Conservation (phyloP, 176 grass and related monocot species). For the bread wheat (Triticum aestivum) region DNA sequence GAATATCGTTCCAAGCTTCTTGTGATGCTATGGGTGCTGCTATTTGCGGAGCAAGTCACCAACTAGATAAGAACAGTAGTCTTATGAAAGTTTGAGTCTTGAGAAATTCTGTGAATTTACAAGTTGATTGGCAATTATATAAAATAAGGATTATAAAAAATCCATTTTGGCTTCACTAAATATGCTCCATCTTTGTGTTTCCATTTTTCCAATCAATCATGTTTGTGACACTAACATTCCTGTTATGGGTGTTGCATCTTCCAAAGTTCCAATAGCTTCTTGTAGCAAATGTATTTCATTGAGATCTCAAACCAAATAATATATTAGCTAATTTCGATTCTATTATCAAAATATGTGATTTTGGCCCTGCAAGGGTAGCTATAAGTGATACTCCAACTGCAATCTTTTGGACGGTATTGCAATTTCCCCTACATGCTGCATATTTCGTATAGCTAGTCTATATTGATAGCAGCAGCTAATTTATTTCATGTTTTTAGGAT, state of each 20-base stretch:
- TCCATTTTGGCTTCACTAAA: slow-evolving; percentile 2
- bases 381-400: slow-evolving; percentile 89
- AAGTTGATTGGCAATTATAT: not conserved
- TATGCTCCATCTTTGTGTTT: too few relatives aligned
- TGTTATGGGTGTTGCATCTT: slow-evolving; percentile 16
- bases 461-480: slow-evolving; percentile 10
- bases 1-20: not conserved
- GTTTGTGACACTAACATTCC: too few relatives aligned
- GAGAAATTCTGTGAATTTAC: not conserved
- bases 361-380: slow-evolving; percentile 83
- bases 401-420: slow-evolving; percentile 85
- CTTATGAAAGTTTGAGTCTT: not conserved
- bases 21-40: not conserved
- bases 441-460: slow-evolving; percentile 8
- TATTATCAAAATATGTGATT: slow-evolving; percentile 98
- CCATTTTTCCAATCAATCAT: too few relatives aligned
- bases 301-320: slow-evolving; percentile 96
- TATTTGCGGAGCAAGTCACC: not conserved
- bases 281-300: slow-evolving; percentile 91
- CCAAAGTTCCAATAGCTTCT: slow-evolving; percentile 32
- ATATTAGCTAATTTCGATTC: slow-evolving; percentile 91
- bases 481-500: slow-evolving; percentile 51
- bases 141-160: not conserved
- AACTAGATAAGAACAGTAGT: not conserved
- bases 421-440: not conserved